Conservation (phyloP, 148 eudicot genomes). For the Diospyros lotus region DNA sequence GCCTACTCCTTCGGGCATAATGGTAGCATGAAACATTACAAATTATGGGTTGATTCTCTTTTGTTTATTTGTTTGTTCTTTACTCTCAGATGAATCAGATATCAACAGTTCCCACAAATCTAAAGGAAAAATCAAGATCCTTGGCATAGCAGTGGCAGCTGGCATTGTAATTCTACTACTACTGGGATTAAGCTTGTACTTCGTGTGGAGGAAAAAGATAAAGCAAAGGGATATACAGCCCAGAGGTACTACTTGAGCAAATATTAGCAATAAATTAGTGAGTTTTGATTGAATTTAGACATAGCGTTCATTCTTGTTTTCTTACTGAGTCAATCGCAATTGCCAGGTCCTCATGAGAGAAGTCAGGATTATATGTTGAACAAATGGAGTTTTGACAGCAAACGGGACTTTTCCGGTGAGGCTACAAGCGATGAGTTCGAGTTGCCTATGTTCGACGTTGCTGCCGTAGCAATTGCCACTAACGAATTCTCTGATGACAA, state of each 20-base stretch:
- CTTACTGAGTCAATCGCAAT: neutral
- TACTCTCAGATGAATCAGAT: slow-evolving; percentile 11
- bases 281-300: neutral
- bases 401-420: slow-evolving; percentile 31
- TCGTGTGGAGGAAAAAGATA: slow-evolving; percentile 27
- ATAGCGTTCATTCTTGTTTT: neutral
- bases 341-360: slow-evolving; percentile 32
- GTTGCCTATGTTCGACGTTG: slow-evolving; percentile 41
- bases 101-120: slow-evolving; percentile 16
- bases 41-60: too few relatives aligned
- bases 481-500: slow-evolving; percentile 37
- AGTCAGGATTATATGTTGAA: slow-evolving; percentile 32
- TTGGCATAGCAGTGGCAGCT: slow-evolving; percentile 30
- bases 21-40: too few relatives aligned
- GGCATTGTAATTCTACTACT: slow-evolving; percentile 23
- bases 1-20: too few relatives aligned
- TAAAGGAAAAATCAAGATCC: slow-evolving; percentile 18
- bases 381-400: slow-evolving; percentile 22
- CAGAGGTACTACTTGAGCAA: slow-evolving; percentile 28
- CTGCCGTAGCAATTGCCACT: slow-evolving; percentile 39
- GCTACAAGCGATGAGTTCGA: slow-evolving; percentile 32
- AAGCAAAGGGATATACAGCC: slow-evolving; percentile 2
- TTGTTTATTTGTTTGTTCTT: neutral
- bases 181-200: slow-evolving; percentile 19
- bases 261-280: neutral